Evolutionary conservation across 2,329 filamentous ascomycete genomes (phyloP), one percentile per base, ranked within the genome.

Genomic region (Talaromyces sp.): DNA sequence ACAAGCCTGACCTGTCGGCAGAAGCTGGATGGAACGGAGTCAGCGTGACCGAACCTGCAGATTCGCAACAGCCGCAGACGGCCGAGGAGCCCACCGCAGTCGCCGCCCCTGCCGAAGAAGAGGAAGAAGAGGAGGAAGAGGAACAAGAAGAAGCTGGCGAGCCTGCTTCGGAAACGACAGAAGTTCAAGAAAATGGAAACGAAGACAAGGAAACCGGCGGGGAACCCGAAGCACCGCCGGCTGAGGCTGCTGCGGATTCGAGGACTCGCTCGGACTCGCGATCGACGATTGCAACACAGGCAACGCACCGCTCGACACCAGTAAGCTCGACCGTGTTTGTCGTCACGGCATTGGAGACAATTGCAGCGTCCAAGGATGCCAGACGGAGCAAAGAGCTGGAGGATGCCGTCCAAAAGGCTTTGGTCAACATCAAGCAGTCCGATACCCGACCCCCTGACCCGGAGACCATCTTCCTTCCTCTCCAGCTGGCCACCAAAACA

Each of bases 281-380:
- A 65, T 86, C 85, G 19, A 86, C 85, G 2, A 82, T 81, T 22
- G 77, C 80, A 3, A 81, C 80, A 11, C 80, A 80, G 42, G 76
- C 75, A 33, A 79, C 80, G 27, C 81, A 80, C 15, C 77, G 81
- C 52, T 80, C 81, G 70, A 84, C 86, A 73, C 89, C 86, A 69
- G 89, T 96, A 81, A 96, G 89, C 83, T 98, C 95, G 68, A 88
- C 96, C 71, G 93, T 97, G 70, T 99, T 99, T 75, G 92, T 99
- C 70, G 88, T 96, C 71, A 93, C 91, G 71, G 93, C 95, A 44
- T 81, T 99, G 73, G 95, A 97, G 81, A 88, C 88, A 73, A 97
- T 99, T 72, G 91, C 90, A 63, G 85, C 88, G 60, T 96, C 93
- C 54, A 96, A 93, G 78, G 93, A 99, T 80, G 92, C 93, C 58